phyloP scores from a whole-genome alignment of 805 yeast genomes.

The Blastobotrys parvus region DNA sequence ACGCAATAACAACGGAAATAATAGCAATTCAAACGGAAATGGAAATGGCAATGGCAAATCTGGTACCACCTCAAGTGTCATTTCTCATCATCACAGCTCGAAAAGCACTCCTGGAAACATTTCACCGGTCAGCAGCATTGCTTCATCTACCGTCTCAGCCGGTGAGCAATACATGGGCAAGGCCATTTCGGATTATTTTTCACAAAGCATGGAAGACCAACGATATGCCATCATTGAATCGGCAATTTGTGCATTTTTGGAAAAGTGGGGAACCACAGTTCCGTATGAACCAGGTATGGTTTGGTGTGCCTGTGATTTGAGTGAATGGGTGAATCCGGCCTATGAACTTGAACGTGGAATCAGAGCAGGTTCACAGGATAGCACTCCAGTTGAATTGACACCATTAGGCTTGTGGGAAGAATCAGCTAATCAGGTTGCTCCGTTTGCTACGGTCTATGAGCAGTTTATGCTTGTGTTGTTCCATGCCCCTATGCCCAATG shows the following conservation, averaged over 20 bases:
- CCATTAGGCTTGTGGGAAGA: conserved; percentile 11
- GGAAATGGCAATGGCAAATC: background rate
- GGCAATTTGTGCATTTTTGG: conserved; percentile 54
- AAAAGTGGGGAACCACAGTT: conserved; percentile 70
- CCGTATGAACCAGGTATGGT: conserved; percentile 75
- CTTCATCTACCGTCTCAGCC: background rate
- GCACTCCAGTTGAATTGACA: conserved; percentile 7
- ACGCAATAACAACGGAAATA: conserved; percentile 1
- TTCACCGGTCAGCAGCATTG: background rate
- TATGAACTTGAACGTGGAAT: background rate
- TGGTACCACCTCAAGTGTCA: background rate
- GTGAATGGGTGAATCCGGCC: conserved; percentile 78
- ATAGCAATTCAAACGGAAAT: background rate
- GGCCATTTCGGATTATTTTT: conserved; percentile 9
- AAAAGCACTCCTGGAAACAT: conserved; percentile 4
- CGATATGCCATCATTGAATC: conserved; percentile 35
- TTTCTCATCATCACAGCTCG: conserved; percentile 8
- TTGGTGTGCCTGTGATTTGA: conserved; percentile 82
- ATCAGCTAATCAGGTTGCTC: background rate
- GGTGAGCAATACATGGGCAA: conserved; percentile 7
- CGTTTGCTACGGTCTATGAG: conserved; percentile 56
- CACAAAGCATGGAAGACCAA: conserved; percentile 14
- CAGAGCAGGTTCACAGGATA: conserved; percentile 12
- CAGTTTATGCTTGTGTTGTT: conserved; percentile 64
- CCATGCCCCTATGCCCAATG: conserved; percentile 54